These are phyloP conservation scores for Acanthamoeba triangularis DNA, from an alignment of 208 protist genomes.

Conservation along the genomic window DNA sequence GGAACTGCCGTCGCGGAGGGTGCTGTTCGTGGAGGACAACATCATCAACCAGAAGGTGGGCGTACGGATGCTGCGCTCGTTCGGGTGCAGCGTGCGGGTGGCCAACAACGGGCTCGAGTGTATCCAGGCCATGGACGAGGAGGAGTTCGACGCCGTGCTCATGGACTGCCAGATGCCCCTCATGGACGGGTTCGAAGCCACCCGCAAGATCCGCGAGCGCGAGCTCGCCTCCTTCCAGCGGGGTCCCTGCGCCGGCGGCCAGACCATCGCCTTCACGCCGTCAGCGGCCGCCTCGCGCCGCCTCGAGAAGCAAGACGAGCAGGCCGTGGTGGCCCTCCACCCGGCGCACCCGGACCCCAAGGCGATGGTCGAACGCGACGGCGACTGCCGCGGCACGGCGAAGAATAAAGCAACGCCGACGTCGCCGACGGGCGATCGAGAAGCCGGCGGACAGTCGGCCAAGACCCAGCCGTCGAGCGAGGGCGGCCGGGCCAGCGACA, in stretches of 20 bases:
- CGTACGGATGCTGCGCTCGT: background rate
- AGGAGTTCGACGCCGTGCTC: background rate
- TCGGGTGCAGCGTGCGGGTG: background rate
- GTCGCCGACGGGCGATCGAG: background rate
- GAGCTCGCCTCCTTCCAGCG: background rate
- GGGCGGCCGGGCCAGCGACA: background rate
- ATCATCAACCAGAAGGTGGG: slow-evolving; percentile 53
- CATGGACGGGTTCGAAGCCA: slow-evolving; percentile 7
- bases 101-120: slow-evolving; percentile 42
- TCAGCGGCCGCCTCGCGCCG: too few relatives aligned
- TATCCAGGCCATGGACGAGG: background rate
- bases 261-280: too few relatives aligned
- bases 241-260: background rate
- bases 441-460: background rate
- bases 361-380: too few relatives aligned
- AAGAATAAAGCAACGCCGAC: background rate
- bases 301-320: background rate
- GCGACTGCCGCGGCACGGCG: background rate
- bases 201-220: background rate
- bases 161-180: slow-evolving; percentile 68
- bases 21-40: slow-evolving; percentile 74
- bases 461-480: background rate
- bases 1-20: background rate
- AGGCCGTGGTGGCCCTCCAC: background rate
- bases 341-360: too few relatives aligned